phyloP scores from a whole-genome alignment of 73 alveolate genomes.

The Blepharisma stoltei region DNA sequence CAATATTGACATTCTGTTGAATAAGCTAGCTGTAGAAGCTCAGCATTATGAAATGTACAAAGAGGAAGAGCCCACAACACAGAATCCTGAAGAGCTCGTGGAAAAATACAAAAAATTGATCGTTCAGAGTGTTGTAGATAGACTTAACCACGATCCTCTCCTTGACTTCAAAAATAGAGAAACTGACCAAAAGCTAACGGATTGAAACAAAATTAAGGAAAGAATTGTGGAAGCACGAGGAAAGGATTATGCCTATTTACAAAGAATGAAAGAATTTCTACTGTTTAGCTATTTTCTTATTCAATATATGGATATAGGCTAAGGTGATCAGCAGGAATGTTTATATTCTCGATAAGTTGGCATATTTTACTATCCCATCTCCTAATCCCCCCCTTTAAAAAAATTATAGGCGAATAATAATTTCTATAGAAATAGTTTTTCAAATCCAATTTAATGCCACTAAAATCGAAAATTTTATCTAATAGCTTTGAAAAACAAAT shows the following conservation, averaged over 20 bases:
- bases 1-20: not conserved
- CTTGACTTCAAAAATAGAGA: not conserved
- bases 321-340: no score
- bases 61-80: not conserved
- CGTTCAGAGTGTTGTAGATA: not conserved
- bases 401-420: no score
- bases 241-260: no score
- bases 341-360: no score
- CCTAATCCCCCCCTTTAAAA: no score
- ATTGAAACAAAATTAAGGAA: not conserved
- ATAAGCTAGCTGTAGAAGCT: not conserved
- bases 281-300: no score
- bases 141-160: not conserved
- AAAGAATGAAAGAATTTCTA: no score
- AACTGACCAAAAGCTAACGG: not conserved
- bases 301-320: no score
- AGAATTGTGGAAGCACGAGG: slow-evolving; percentile 9
- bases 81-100: not conserved
- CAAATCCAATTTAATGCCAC: no score
- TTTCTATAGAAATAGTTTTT: no score
- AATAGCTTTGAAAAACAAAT: no score
- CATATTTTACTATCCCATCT: slow-evolving; percentile 1
- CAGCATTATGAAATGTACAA: not conserved
- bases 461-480: no score
- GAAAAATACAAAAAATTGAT: not conserved